Conservation (phyloP, 2,329 filamentous ascomycete genomes). For the Domatiomyces catenatus region DNA sequence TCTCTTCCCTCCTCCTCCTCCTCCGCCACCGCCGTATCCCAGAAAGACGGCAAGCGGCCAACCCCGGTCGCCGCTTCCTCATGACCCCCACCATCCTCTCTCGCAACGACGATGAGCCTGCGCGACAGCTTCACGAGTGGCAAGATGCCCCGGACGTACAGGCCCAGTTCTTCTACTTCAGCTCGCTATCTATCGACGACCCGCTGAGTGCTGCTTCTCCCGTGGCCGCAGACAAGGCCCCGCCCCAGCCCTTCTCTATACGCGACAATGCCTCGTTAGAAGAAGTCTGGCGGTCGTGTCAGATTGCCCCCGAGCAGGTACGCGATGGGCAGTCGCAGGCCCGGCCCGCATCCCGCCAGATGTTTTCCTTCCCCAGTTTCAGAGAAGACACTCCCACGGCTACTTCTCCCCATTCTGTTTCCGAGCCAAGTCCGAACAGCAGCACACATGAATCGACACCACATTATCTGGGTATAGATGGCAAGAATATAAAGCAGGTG, state of each 20-base stretch:
- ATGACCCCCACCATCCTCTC: background rate
- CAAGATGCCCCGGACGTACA: slow-evolving; percentile 41
- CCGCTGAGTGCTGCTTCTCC: slow-evolving; percentile 55
- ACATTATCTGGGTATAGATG: background rate
- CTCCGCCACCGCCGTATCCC: too few relatives aligned
- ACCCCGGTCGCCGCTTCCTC: background rate
- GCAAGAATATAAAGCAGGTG: background rate
- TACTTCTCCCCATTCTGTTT: slow-evolving; percentile 21
- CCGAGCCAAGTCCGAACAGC: slow-evolving; percentile 18
- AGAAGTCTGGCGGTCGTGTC: slow-evolving; percentile 55
- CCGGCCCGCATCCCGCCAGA: slow-evolving; percentile 7
- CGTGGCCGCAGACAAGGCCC: slow-evolving; percentile 35
- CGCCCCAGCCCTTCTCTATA: slow-evolving; percentile 61
- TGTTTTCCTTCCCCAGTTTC: slow-evolving; percentile 15
- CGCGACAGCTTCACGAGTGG: slow-evolving; percentile 12
- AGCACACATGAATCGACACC: background rate
- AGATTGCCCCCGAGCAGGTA: slow-evolving; percentile 9
- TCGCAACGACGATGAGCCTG: background rate
- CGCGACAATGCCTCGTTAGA: slow-evolving; percentile 70
- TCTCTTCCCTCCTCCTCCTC: background rate
- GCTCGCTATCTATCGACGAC: slow-evolving; percentile 70
- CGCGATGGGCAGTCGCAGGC: slow-evolving; percentile 3
- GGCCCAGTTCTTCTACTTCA: slow-evolving; percentile 75
- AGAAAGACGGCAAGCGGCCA: background rate
- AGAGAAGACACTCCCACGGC: slow-evolving; percentile 16